Percentiles rank a stretch among this genome's conserved stretches.
phyloP scores from a whole-genome alignment of 306 rosid genomes.

The Biancaea sappan region DNA sequence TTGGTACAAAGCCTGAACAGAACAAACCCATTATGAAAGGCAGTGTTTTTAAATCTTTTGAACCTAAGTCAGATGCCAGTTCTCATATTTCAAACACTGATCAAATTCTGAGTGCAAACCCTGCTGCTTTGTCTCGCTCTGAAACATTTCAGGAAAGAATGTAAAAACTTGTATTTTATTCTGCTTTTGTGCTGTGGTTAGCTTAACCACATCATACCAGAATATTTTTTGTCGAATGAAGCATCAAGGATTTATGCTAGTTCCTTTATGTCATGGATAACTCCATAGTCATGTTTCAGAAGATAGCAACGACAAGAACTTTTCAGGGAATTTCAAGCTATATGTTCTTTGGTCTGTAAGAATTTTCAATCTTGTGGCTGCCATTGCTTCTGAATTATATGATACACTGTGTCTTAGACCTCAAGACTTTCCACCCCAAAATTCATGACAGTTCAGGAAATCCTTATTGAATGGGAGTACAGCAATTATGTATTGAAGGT shows the following conservation, averaged over 20 bases:
- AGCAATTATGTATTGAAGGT: constrained; percentile 26
- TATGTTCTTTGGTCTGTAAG: constrained; percentile 14
- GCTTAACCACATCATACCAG: constrained; percentile 8
- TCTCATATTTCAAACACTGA: constrained; percentile 40
- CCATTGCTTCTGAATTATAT: constrained; percentile 7
- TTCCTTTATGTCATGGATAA: constrained; percentile 25
- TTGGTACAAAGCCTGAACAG: constrained; percentile 42
- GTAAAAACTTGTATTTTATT: constrained; percentile 27
- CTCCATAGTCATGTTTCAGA: constrained; percentile 11
- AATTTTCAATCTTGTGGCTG: constrained; percentile 22
- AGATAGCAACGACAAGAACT: constrained; percentile 25
- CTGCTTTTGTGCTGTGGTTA: not conserved
- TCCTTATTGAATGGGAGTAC: not conserved
- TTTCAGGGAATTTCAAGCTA: constrained; percentile 11
- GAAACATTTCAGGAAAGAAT: constrained; percentile 53
- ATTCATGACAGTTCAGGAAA: constrained; percentile 24
- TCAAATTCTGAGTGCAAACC: constrained; percentile 55
- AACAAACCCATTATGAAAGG: constrained; percentile 46
- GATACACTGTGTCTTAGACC: not conserved
- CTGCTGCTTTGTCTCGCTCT: constrained; percentile 66
- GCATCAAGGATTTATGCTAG: constrained; percentile 4
- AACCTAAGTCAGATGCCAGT: constrained; percentile 40
- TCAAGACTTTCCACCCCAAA: constrained; percentile 16
- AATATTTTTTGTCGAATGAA: constrained; percentile 30
- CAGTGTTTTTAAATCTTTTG: constrained; percentile 61